Evolutionary conservation across 148 eudicot species (phyloP), one percentile per base, ranked within the genome.

Genomic region (Gaultheria prostrata): DNA sequence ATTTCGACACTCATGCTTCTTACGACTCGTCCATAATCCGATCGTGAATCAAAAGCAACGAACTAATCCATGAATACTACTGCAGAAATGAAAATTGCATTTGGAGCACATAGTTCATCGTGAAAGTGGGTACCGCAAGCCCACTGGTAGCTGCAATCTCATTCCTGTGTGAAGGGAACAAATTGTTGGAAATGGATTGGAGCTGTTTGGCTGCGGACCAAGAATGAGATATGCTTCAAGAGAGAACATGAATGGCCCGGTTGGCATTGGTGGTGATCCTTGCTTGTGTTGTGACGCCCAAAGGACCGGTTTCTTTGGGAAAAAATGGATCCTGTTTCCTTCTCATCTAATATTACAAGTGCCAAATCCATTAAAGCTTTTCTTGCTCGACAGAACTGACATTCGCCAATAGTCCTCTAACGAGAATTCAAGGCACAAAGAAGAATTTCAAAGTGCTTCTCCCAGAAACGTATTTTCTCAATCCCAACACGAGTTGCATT

Each of bases 131-230:
- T 3, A 83, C 82, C 12, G 89, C 93, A 48, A 93, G 76, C n/a
- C 94, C 93, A 57, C 83, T 87, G 11, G 91, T 90, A 21, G 89
- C 89, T 30, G 89, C 69, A 39, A 89, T 79, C 46, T 93, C 96
- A 45, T 87, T 87, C 49, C 86, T 76, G 67, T 87, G 89, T 1
- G 92, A 92, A 8, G 90, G 90, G n/a, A 82, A 83, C 71, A 93
- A 83, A 83, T 70, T 85, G 83, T 78, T 91, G 26, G 94, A 88
- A 49, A 93, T 86, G 10, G 86, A 83, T 76, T 91, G 92, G 61
- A 93, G 92, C 83, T 93, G 95, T 86, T 91, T 93, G 30, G 90
- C 54, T 24, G 95, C 94, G 0, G 95, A 93, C 95, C 95, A 93
- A 57, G 90, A 82, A 35, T 82, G 88, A 57, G 94, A 90, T 4